Evolutionary conservation across 192 early-diverging fungal species (phyloP).

Genomic region (Powellomyces hirtus): DNA sequence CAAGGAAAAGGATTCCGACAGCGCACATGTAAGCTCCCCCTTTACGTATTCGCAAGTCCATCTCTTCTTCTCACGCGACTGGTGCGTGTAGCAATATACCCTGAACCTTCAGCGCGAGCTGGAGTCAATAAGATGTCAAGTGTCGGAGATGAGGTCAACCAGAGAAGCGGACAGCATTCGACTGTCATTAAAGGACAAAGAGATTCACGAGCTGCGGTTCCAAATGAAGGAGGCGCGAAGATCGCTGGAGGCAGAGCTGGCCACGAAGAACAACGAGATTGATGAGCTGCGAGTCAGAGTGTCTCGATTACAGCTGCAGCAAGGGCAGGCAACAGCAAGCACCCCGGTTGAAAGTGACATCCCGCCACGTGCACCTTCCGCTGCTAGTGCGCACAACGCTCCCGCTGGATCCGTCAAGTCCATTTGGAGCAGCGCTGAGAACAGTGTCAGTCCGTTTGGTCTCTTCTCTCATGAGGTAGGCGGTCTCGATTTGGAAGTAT

Average conservation of each 20-base stretch:
- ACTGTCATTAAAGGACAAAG: slow-evolving; percentile 35
- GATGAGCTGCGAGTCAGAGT: slow-evolving; percentile 14
- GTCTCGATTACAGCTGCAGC: not conserved
- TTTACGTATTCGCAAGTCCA: too few species aligned
- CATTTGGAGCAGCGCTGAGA: slow-evolving; percentile 21
- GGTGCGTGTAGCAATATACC: slow-evolving; percentile 2
- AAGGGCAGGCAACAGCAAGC: not conserved
- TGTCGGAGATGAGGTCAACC: slow-evolving; percentile 30
- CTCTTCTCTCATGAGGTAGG: slow-evolving; percentile 9
- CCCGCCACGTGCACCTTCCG: slow-evolving; percentile 13
- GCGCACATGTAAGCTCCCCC: slow-evolving; percentile 14
- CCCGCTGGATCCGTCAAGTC: slow-evolving; percentile 9
- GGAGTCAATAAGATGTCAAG: slow-evolving; percentile 20
- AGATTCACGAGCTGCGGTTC: slow-evolving; percentile 35
- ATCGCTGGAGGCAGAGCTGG: slow-evolving; percentile 8
- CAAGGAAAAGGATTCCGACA: slow-evolving; percentile 19
- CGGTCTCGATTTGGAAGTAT: not conserved
- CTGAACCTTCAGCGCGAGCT: slow-evolving; percentile 18
- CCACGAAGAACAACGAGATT: slow-evolving; percentile 13
- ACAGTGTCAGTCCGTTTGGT: slow-evolving; percentile 1
- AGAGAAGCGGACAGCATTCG: slow-evolving; percentile 34
- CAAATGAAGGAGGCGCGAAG: slow-evolving; percentile 20
- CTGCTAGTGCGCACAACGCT: not conserved
- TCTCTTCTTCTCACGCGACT: too few species aligned
- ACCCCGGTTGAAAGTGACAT: not conserved